Conservation (phyloP, 225 moss, liverwort and hornwort genomes). For the Physcomitrellopsis africana region DNA sequence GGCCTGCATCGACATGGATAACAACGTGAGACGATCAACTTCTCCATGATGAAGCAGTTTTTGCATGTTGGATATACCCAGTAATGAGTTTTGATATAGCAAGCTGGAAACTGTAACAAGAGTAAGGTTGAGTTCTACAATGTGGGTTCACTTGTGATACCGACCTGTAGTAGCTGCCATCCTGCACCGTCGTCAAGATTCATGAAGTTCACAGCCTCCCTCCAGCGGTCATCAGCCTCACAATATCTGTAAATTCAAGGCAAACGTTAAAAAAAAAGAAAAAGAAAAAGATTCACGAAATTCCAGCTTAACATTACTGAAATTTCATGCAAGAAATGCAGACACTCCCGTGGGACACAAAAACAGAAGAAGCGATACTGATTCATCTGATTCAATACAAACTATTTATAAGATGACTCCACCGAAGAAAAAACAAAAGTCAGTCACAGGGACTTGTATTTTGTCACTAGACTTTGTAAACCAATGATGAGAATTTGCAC, state of each 20-base stretch:
- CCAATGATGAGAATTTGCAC: too few relatives aligned
- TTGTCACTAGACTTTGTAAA: too few relatives aligned
- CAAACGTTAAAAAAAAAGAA: background rate
- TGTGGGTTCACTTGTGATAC: background rate
- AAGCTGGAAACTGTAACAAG: background rate
- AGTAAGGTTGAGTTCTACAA: background rate
- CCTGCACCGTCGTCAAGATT: slow-evolving; percentile 96
- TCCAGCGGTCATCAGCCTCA: slow-evolving; percentile 89
- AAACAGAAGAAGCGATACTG: background rate
- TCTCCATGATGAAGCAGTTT: too few relatives aligned
- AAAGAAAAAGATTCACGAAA: background rate
- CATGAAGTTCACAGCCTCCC: slow-evolving; percentile 78
- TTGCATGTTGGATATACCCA: too few relatives aligned
- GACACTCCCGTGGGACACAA: background rate
- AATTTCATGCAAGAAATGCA: background rate
- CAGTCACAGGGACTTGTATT: too few relatives aligned
- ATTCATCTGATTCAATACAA: background rate
- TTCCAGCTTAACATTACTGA: slow-evolving; percentile 1
- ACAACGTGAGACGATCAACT: background rate
- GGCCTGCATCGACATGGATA: slow-evolving; percentile 56
- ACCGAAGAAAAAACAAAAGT: background rate
- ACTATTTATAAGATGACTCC: background rate
- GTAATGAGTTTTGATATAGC: background rate
- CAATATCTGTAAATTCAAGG: slow-evolving; percentile 55
- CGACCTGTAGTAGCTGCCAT: slow-evolving; percentile 93